Evolutionary conservation across 495 filamentous ascomycete genomes (phyloP).

Genomic region (Penicillium salamii): DNA sequence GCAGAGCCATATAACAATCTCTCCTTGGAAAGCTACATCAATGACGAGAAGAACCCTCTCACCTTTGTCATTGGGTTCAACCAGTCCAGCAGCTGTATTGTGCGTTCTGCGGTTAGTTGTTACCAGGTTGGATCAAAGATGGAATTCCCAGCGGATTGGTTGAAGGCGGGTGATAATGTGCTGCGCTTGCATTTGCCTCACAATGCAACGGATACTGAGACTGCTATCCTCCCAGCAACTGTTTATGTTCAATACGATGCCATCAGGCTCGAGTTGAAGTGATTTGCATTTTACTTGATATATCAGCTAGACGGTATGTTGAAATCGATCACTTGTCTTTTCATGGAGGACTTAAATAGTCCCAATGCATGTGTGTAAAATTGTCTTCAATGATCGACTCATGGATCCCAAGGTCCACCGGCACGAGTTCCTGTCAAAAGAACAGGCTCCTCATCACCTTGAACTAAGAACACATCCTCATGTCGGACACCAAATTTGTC

Average conservation of each 20-base stretch:
- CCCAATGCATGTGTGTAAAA: no score
- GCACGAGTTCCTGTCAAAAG: conserved; percentile 45
- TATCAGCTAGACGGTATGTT: no score
- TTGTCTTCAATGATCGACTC: no score
- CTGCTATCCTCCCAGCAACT: conserved; percentile 45
- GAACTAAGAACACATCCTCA: conserved; percentile 52
- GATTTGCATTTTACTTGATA: no score
- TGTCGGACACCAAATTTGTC: conserved; percentile 53
- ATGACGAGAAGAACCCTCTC: conserved; percentile 20
- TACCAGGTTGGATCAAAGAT: conserved; percentile 54
- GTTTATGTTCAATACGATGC: conserved; percentile 62
- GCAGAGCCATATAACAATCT: conserved; percentile 46
- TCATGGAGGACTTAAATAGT: no score
- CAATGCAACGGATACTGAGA: conserved; percentile 53
- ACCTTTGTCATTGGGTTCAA: conserved; percentile 28
- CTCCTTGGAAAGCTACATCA: conserved; percentile 31
- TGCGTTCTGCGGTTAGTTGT: conserved; percentile 53
- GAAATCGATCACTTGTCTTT: no score
- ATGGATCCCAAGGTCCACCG: conserved; percentile 46
- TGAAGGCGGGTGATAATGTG: conserved; percentile 46
- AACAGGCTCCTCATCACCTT: conserved; percentile 40
- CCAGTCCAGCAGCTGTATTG: conserved; percentile 48
- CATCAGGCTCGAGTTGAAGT: conserved; percentile 46
- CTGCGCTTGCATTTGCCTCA: conserved; percentile 49
- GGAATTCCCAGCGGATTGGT: conserved; percentile 41